Conservation (phyloP, 352 stramenopile species). For the Phytopythium montanum region DNA sequence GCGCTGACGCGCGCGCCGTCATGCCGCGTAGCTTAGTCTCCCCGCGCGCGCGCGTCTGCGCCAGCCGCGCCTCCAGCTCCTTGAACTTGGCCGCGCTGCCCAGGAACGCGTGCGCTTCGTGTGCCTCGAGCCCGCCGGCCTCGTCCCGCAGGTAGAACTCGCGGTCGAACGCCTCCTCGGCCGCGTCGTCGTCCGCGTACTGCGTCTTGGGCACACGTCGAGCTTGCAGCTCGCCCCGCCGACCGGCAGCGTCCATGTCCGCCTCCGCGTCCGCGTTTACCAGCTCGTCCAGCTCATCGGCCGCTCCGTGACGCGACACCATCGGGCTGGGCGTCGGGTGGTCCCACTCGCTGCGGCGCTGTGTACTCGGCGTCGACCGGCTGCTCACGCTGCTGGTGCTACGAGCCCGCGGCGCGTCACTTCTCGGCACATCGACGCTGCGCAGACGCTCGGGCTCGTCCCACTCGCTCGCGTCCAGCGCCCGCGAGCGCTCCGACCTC, state of each 20-base stretch:
- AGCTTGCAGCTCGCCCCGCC: neutral
- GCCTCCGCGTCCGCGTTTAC: neutral
- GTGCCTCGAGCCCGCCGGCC: conserved; percentile 42
- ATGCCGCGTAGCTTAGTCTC: conserved; percentile 89
- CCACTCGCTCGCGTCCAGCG: conserved; percentile 68
- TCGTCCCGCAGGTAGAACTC: conserved; percentile 96
- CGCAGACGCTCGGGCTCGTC: conserved; percentile 66
- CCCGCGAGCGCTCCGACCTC: conserved; percentile 24
- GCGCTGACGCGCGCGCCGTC: conserved; percentile 87
- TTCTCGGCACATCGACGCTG: conserved; percentile 19
- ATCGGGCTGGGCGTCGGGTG: conserved; percentile 40
- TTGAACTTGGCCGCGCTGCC: conserved; percentile 91
- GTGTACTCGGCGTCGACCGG: conserved; percentile 16
- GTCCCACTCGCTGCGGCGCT: conserved; percentile 38
- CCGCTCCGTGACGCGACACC: neutral
- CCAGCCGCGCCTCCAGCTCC: conserved; percentile 89
- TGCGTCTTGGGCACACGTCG: conserved; percentile 49
- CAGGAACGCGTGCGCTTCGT: conserved; percentile 86
- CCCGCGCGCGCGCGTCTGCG: conserved; percentile 66
- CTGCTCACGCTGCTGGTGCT: conserved; percentile 1
- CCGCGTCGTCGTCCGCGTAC: conserved; percentile 78
- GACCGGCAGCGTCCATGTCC: neutral
- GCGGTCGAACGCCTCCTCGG: conserved; percentile 92
- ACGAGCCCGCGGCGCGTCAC: neutral
- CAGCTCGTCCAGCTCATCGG: neutral